Conservation (phyloP, 2,329 filamentous ascomycete genomes). For the Beauveria rudraprayagi region DNA sequence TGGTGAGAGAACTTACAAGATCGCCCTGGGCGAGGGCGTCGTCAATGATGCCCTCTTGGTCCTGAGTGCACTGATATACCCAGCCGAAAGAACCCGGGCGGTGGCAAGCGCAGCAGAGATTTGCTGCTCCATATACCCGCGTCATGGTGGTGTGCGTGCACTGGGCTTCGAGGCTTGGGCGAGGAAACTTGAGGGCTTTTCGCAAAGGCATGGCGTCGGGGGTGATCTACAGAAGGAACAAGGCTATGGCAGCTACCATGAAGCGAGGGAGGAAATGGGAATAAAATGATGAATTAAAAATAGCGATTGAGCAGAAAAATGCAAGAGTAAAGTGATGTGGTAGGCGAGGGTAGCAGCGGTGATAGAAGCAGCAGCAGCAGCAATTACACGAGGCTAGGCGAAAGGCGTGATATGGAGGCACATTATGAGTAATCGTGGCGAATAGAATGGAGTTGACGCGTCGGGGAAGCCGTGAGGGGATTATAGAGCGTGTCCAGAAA, state of each 20-base stretch:
- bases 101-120: conserved; percentile 51
- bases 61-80: conserved; percentile 66
- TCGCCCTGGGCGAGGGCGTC: conserved; percentile 19
- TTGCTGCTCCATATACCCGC: conserved; percentile 48
- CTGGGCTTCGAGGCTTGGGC: conserved; percentile 19
- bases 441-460: background rate
- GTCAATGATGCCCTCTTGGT: conserved; percentile 39
- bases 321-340: conserved; percentile 6
- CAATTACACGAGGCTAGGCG: conserved; percentile 3
- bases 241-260: background rate
- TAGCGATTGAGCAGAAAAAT: background rate
- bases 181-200: conserved; percentile 1
- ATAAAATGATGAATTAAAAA: background rate
- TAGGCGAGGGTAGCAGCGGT: background rate
- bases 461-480: background rate
- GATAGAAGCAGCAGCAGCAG: background rate
- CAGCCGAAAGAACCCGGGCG: conserved; percentile 53
- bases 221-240: background rate
- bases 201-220: background rate
- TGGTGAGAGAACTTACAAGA: conserved; percentile 4
- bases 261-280: background rate
- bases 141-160: conserved; percentile 66
- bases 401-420: background rate
- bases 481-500: background rate
- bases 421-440: background rate